phyloP scores from a whole-genome alignment of 371 early-diverging fungal species.

The Neoconidiobolus thromboides region DNA sequence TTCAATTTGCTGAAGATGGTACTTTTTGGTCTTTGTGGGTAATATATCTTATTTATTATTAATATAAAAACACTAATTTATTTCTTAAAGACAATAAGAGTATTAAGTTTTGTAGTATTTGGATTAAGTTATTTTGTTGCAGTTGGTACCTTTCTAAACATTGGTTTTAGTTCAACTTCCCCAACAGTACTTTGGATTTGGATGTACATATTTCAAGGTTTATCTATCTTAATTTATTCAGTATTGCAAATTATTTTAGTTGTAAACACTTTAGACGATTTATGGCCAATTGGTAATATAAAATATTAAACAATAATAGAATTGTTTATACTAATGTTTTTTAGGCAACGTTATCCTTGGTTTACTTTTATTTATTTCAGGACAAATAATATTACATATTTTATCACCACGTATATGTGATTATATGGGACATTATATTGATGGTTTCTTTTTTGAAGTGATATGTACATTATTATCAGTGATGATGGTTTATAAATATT shows the following conservation, averaged over 20 bases:
- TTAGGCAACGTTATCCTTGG: slow-evolving; percentile 45
- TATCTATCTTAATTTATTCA: slow-evolving; percentile 48
- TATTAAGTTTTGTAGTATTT: slow-evolving; percentile 40
- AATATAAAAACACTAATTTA: slow-evolving; percentile 5
- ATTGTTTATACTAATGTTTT: no score
- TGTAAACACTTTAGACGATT: slow-evolving; percentile 64
- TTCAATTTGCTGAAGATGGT: slow-evolving; percentile 86
- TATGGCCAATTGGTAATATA: slow-evolving; percentile 54
- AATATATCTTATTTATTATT: slow-evolving; percentile 7
- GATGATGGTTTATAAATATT: slow-evolving; percentile 92
- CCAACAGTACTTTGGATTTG: slow-evolving; percentile 51
- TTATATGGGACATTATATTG: slow-evolving; percentile 64
- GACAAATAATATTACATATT: slow-evolving; percentile 43
- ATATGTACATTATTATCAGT: slow-evolving; percentile 61
- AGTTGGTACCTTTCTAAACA: slow-evolving; percentile 50
- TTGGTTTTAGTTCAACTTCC: slow-evolving; percentile 30
- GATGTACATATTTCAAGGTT: slow-evolving; percentile 50
- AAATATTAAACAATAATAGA: no score
- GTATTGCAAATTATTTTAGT: slow-evolving; percentile 66
- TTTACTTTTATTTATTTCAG: slow-evolving; percentile 48
- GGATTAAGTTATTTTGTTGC: slow-evolving; percentile 38
- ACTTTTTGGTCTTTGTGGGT: slow-evolving; percentile 40
- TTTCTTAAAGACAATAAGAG: slow-evolving; percentile 36
- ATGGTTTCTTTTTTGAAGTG: slow-evolving; percentile 73
- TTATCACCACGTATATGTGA: slow-evolving; percentile 51